Evolutionary conservation across 2,329 filamentous ascomycete genomes (phyloP).

Genomic region (Trichophyton equinum): DNA sequence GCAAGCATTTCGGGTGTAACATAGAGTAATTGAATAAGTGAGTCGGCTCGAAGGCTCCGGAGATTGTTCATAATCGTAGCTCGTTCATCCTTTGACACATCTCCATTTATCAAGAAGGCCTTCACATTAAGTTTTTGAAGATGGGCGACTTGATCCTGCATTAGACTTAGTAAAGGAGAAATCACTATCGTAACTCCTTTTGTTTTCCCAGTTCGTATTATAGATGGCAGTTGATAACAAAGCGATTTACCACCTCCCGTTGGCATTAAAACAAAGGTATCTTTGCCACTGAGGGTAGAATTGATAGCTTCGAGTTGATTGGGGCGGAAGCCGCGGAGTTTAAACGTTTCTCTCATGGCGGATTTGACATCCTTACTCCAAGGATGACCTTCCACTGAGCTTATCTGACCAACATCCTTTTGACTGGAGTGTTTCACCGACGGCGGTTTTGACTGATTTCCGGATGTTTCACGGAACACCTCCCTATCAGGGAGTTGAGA

Average conservation of each 20-base stretch:
- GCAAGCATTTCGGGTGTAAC: conserved; percentile 94
- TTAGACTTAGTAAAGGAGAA: conserved; percentile 87
- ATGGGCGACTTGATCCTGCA: conserved; percentile 92
- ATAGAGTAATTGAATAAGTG: conserved; percentile 75
- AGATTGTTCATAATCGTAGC: conserved; percentile 54
- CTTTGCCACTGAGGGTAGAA: conserved; percentile 71
- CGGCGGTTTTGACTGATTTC: conserved; percentile 24
- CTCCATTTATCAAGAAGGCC: conserved; percentile 70
- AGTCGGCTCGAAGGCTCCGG: conserved; percentile 52
- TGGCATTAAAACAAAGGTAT: conserved; percentile 94
- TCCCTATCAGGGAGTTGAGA: conserved; percentile 17
- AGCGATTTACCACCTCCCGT: conserved; percentile 94
- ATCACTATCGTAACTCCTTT: conserved; percentile 82
- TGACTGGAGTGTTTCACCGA: conserved; percentile 19
- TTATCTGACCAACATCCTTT: background rate
- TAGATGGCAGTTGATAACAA: conserved; percentile 87
- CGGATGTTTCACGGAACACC: conserved; percentile 32
- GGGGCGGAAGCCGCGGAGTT: conserved; percentile 71
- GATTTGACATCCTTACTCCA: conserved; percentile 81
- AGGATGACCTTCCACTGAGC: conserved; percentile 31
- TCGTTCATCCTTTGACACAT: conserved; percentile 52
- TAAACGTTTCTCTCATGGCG: conserved; percentile 71
- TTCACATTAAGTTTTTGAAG: conserved; percentile 61
- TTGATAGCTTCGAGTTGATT: conserved; percentile 96
- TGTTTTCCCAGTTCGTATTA: conserved; percentile 69